These are phyloP conservation scores for Effrenium voratum DNA, from an alignment of 73 alveolate species.

Conservation along the genomic window DNA sequence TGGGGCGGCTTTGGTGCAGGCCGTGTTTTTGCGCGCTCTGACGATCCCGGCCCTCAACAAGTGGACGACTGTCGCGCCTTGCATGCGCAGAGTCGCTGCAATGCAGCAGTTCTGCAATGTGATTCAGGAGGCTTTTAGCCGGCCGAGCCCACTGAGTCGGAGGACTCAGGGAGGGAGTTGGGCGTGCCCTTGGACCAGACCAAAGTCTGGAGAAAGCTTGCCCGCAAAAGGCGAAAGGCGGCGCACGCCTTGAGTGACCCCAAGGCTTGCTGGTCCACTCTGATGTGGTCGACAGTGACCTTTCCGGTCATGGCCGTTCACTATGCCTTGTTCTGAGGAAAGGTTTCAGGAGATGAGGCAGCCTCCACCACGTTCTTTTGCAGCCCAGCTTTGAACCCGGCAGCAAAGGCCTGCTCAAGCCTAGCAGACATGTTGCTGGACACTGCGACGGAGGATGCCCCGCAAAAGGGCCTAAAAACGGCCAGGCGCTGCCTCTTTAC, in stretches of 20 bases:
- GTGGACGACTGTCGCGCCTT: slow-evolving; percentile 29
- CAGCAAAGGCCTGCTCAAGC: neutral
- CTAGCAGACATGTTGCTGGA: neutral
- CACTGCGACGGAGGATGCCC: slow-evolving; percentile 8
- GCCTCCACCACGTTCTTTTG: neutral
- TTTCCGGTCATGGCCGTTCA: neutral
- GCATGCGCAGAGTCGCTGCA: neutral
- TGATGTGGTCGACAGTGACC: too few species aligned
- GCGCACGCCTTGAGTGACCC: neutral
- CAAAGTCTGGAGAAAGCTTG: slow-evolving; percentile 14
- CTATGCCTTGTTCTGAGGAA: neutral
- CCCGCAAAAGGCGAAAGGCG: neutral
- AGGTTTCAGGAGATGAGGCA: neutral
- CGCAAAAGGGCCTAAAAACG: slow-evolving; percentile 35
- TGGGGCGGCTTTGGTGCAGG: slow-evolving; percentile 9
- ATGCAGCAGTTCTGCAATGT: neutral
- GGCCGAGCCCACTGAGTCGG: slow-evolving; percentile 1
- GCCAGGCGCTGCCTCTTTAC: neutral
- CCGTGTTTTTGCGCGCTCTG: neutral
- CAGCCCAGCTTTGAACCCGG: slow-evolving; percentile 9
- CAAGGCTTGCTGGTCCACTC: neutral
- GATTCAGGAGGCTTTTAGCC: neutral
- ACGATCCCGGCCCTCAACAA: slow-evolving; percentile 10
- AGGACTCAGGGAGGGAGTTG: slow-evolving; percentile 8
- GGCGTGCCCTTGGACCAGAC: slow-evolving; percentile 53